phyloP scores from a whole-genome alignment of 139 green algal species.

The Chlamydomonas urium region DNA sequence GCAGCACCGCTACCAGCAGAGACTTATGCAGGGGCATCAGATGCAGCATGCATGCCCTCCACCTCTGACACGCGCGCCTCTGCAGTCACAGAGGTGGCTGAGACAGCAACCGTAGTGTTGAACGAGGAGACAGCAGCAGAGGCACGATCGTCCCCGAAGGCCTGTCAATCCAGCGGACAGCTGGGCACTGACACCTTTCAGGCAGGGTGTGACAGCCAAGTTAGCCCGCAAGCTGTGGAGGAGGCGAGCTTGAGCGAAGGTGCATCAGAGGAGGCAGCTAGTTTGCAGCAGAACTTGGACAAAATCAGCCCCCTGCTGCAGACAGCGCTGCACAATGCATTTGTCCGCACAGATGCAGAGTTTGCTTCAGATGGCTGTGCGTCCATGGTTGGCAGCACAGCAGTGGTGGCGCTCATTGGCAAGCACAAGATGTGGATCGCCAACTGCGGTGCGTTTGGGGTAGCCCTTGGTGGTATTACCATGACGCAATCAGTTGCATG shows the following conservation, averaged over 20 bases:
- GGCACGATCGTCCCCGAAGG: neutral
- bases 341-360: conserved; percentile 53
- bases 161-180: neutral
- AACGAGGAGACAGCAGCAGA: neutral
- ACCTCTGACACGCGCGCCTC: no score
- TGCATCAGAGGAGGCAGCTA: neutral
- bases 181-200: neutral
- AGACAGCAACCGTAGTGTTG: neutral
- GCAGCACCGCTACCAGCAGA: neutral
- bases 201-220: neutral
- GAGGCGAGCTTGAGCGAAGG: neutral
- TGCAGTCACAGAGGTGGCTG: neutral
- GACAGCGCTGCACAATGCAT: conserved; percentile 50
- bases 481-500: no score
- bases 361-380: conserved; percentile 52
- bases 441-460: conserved; percentile 52
- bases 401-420: conserved; percentile 62
- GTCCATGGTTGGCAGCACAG: conserved; percentile 77
- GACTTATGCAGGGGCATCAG: neutral
- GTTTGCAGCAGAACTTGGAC: neutral
- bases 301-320: conserved; percentile 28
- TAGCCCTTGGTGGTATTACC: no score
- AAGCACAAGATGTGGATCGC: conserved; percentile 53
- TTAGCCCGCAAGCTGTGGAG: neutral
- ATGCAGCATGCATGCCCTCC: no score